Conservation (phyloP, 2,329 filamentous ascomycete species). For the Huntiella savannae region DNA sequence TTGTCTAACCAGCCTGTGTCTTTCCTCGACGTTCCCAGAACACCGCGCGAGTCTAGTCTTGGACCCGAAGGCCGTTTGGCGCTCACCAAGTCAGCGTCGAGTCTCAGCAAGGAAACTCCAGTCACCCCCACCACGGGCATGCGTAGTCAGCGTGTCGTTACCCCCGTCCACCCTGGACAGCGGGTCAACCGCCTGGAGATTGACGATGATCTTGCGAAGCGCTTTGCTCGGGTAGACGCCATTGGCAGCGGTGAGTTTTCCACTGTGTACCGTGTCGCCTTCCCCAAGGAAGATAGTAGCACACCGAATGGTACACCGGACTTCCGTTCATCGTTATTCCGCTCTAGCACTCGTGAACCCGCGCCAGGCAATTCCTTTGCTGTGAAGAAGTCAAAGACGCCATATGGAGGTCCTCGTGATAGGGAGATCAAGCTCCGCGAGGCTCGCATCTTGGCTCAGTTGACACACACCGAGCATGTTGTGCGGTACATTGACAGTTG, state of each 20-base stretch:
- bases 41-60: slow-evolving; percentile 55
- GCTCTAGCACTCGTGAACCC: slow-evolving; percentile 29
- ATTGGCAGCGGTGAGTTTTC: slow-evolving; percentile 87
- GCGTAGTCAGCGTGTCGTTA: slow-evolving; percentile 29
- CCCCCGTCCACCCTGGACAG: slow-evolving; percentile 44
- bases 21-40: slow-evolving; percentile 36
- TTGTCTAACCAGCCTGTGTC: slow-evolving; percentile 5
- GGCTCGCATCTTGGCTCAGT: slow-evolving; percentile 56
- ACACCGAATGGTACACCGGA: slow-evolving; percentile 8
- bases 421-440: slow-evolving; percentile 72
- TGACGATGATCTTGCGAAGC: slow-evolving; percentile 51
- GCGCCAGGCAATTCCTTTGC: slow-evolving; percentile 52
- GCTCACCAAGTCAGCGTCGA: slow-evolving; percentile 42
- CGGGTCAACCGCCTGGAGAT: slow-evolving; percentile 44
- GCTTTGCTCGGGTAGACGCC: slow-evolving; percentile 64
- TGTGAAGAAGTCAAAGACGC: slow-evolving; percentile 79
- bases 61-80: slow-evolving; percentile 66
- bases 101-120: slow-evolving; percentile 24
- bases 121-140: slow-evolving; percentile 59
- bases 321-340: slow-evolving; percentile 24
- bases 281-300: slow-evolving; percentile 14
- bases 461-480: slow-evolving; percentile 68
- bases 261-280: slow-evolving; percentile 63
- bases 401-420: slow-evolving; percentile 60
- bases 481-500: slow-evolving; percentile 70